phyloP scores from a whole-genome alignment of 1,139 yeast genomes.

The Debaryomyces subglobosus region DNA sequence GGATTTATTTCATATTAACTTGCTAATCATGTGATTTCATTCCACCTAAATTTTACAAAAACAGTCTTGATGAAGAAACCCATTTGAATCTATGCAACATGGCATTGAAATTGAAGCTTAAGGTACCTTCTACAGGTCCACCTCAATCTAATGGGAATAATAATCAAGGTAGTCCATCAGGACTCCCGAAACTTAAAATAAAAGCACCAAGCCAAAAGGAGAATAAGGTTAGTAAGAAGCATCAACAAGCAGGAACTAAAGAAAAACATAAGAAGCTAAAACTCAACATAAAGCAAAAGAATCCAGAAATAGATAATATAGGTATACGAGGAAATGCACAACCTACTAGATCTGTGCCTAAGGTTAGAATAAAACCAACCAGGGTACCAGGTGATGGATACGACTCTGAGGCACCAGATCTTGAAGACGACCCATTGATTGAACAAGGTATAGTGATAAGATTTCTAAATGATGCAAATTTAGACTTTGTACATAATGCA shows the following conservation, averaged over 20 bases:
- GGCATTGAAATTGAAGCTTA: slow-evolving; percentile 31
- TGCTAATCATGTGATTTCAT: background rate
- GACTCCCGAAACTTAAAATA: slow-evolving; percentile 31
- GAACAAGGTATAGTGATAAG: slow-evolving; percentile 86
- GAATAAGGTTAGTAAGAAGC: slow-evolving; percentile 12
- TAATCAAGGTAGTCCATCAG: slow-evolving; percentile 10
- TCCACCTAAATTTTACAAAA: background rate
- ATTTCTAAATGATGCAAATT: slow-evolving; percentile 75
- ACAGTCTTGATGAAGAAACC: background rate
- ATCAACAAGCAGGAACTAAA: slow-evolving; percentile 5
- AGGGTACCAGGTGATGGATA: slow-evolving; percentile 93
- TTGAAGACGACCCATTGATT: slow-evolving; percentile 90
- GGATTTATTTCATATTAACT: background rate
- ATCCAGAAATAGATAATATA: slow-evolving; percentile 10
- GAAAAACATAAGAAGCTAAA: slow-evolving; percentile 25
- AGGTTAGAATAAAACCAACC: slow-evolving; percentile 79
- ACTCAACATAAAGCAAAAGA: slow-evolving; percentile 21
- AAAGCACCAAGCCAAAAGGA: slow-evolving; percentile 26
- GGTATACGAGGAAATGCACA: slow-evolving; percentile 13
- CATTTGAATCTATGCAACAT: slow-evolving; percentile 9
- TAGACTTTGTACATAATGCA: slow-evolving; percentile 77
- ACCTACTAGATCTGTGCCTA: slow-evolving; percentile 44
- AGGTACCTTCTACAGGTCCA: slow-evolving; percentile 22
- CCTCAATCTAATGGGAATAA: slow-evolving; percentile 11
- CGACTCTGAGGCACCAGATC: slow-evolving; percentile 95